Evolutionary conservation across 192 early-diverging fungal genomes (phyloP).

Genomic region (Mortierella hygrophila): DNA sequence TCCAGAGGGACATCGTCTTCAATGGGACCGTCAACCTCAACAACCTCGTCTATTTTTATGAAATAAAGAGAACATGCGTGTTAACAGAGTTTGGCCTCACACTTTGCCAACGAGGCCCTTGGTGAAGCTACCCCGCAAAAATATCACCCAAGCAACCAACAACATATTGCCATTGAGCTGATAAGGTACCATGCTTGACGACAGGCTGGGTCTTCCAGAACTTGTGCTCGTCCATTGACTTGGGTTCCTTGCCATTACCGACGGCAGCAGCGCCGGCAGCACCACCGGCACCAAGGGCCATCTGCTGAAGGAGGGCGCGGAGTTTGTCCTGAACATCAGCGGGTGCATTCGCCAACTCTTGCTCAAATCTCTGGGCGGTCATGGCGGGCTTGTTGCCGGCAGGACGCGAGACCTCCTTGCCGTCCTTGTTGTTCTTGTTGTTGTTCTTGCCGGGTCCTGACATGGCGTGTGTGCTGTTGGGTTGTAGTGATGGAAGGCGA

Average conservation of each 20-base stretch:
- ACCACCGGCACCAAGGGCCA: slow-evolving; percentile 25
- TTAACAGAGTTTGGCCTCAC: neutral
- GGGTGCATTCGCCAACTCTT: slow-evolving; percentile 45
- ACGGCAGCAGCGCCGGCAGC: slow-evolving; percentile 14
- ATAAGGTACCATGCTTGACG: slow-evolving; percentile 70
- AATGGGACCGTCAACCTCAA: slow-evolving; percentile 83
- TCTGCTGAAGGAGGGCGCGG: slow-evolving; percentile 36
- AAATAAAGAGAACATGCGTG: neutral
- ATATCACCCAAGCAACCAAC: too few relatives aligned
- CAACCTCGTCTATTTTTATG: slow-evolving; percentile 69
- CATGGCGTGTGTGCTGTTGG: slow-evolving; percentile 1
- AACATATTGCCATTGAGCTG: too few relatives aligned
- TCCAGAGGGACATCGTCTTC: slow-evolving; percentile 80
- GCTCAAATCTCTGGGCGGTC: slow-evolving; percentile 35
- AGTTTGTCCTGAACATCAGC: slow-evolving; percentile 53
- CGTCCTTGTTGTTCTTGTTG: slow-evolving; percentile 13
- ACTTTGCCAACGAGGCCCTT: too few relatives aligned
- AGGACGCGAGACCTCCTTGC: slow-evolving; percentile 1
- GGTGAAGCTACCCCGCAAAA: too few relatives aligned
- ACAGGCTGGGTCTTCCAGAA: slow-evolving; percentile 99
- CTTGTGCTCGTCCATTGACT: slow-evolving; percentile 77
- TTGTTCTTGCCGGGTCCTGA: slow-evolving; percentile 29
- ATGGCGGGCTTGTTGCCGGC: slow-evolving; percentile 10
- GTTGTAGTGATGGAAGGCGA: neutral
- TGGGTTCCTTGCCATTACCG: slow-evolving; percentile 43